phyloP scores from a whole-genome alignment of 2,329 filamentous ascomycete genomes.

The Diplodia sapinea region DNA sequence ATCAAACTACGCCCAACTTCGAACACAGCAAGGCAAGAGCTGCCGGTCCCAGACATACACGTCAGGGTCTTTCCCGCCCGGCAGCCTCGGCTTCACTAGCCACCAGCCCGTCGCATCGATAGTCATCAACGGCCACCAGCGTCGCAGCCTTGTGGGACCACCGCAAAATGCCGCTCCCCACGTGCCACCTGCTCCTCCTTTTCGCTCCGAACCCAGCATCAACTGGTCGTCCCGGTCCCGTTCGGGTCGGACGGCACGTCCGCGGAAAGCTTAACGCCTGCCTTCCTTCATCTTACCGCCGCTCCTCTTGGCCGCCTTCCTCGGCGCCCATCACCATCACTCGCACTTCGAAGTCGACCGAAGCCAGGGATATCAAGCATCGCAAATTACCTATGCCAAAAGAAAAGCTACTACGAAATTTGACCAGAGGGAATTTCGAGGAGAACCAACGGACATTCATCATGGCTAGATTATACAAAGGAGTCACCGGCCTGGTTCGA shows the following conservation, averaged over 20 bases:
- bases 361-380: not conserved
- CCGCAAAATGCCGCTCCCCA: not conserved
- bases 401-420: slow-evolving; percentile 2
- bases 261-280: not conserved
- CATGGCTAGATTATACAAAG: slow-evolving; percentile 30
- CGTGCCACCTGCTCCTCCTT: slow-evolving; percentile 3
- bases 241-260: not conserved
- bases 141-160: slow-evolving; percentile 17
- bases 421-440: slow-evolving; percentile 11
- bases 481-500: slow-evolving; percentile 28
- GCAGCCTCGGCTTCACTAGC: not conserved
- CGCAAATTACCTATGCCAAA: slow-evolving; percentile 27
- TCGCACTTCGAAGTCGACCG: not conserved
- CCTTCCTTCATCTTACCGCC: slow-evolving; percentile 16
- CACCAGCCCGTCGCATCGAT: not conserved
- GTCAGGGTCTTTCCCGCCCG: slow-evolving; percentile 2
- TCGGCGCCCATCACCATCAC: not conserved
- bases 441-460: slow-evolving; percentile 28
- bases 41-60: slow-evolving; percentile 12
- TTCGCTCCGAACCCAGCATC: not conserved
- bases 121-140: slow-evolving; percentile 19
- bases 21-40: slow-evolving; percentile 25
- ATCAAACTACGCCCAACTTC: slow-evolving; percentile 21
- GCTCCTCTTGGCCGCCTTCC: not conserved
- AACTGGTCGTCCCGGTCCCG: not conserved